Evolutionary conservation across 1,139 yeast species (phyloP), one percentile per base, ranked within the genome.

Genomic region (Geotrichum citri-aurantii): DNA sequence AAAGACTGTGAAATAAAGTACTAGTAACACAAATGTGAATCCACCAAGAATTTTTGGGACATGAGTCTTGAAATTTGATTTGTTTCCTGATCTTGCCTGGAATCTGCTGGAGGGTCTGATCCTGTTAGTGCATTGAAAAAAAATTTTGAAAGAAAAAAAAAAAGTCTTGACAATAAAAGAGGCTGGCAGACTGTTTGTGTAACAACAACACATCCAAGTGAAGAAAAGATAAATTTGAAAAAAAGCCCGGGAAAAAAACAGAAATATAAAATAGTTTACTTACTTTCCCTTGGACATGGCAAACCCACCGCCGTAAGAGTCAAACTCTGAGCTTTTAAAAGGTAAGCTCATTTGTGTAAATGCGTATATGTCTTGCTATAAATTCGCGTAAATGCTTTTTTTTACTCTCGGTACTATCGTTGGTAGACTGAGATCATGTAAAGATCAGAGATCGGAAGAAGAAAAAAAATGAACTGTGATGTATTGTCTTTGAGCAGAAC

Each of bases 311-410:
- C 59, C 59, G 19, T 56, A 51, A 11, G 59, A 64, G 60, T 68
- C 71, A 47, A 63, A 66, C 59, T 68, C 71, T 19, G 69, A 61
- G 52, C 65, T 64, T 56, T 67, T 68, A 59, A 64, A 65, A 23
- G 70, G 70, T 46, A 67, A 59, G 61, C 70, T 67, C 69, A 67
- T 67, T 48, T n/a, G 17, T 12, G 19, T 14, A 3, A 37, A n/a
- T 37, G 5, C 5, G 42, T 37, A n/a, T 1, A n/a, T 7, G 42
- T 37, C 17, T 37, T 2, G 14, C n/a, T 37, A 37, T 2, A 37
- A 37, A 4, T 14, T 37, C n/a, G 19, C 19, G 42, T n/a, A 14
- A 31, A 31, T 31, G n/a, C n/a, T n/a, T n/a, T n/a, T n/a, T n/a
- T n/a, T n/a, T n/a, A n/a, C n/a, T n/a, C n/a, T n/a, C 42, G 19